Evolutionary conservation across 1,139 yeast species (phyloP), one percentile per base, ranked within the genome.

Genomic region (Petasospora rhodanensis): DNA sequence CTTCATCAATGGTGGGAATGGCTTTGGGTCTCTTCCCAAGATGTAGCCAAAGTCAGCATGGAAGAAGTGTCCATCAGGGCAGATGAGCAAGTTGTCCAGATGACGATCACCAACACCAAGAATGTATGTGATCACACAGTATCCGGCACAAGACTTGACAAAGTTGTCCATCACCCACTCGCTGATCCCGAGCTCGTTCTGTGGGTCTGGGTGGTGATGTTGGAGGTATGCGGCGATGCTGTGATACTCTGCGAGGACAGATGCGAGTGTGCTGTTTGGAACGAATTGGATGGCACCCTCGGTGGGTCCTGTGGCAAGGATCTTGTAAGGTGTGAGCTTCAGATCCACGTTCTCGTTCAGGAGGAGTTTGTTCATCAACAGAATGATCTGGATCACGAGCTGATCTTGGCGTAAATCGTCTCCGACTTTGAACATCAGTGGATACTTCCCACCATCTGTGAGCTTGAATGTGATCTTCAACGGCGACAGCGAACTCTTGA

Each of bases 31-130:
- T 34, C 91, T 79, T 1, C 99, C 98, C 33, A 93, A 63, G 31
- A 93, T 89, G 54, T 91, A 93, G 1, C 99, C 99, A 59, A 86
- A 93, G 60, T 93, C 99, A 2, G 96, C 97, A 59, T 87, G 96
- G 76, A 93, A 86, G 54, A 87, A 87, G 53, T 80, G 86, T 3
- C 85, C 96, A 55, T 82, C 83, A 1, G 82, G 76, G 12, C 74
- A 66, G 14, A 76, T 66, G 22, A 93, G 66, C 42, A 93, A 64
- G 52, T 93, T 93, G 51, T 93, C 99, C 41, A 93, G 66, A 62
- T 93, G 99, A 35, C 99, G 71, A 59, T 93, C 98, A 14, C 99
- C 99, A 9, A 93, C 96, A 4, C 98, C 98, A 10, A 93, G 62
- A 6, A 93, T 64, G 51, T 93, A 93, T 0, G 98, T 93, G 22